Base-by-base conservation (phyloP, 1,284 basidiomycete species). In the Abortiporus biennis region DNA sequence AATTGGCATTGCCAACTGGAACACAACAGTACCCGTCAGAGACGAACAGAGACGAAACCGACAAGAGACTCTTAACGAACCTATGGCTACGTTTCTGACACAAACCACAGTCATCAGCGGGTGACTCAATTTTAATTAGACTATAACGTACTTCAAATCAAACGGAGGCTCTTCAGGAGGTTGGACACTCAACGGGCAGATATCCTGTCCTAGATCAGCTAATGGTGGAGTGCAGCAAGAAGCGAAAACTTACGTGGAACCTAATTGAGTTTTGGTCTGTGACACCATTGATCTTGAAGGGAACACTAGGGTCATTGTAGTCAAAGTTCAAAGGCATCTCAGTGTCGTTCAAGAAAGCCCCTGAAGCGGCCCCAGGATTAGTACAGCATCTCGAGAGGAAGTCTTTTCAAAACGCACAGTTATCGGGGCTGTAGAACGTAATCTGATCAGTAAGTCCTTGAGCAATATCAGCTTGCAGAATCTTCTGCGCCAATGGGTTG, bases 401-500 rank as follows among this genome's bases (percentile, higher is more conserved):
- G n/a, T 8, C 36, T 23, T 20, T 11, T 31, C 20, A 6, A 33
- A 12, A 17, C 69, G 38, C 44, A 78, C 77, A 78, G 47, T 77
- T 76, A 44, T 69, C 67, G 6, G 68, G 60, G 5, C 69, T 59
- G 50, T 78, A 79, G 58, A 70, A 72, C 0, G 61, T 54, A 22
- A 66, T 51, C 1, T 45, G 35, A 21, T 50, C 56, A 38, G 65
- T 61, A n/a, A 72, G 49, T 0, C 67, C 66, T 16, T 69, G 61
- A 2, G 61, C 63, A 32, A 80, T 78, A 47, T 73, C 69, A 3
- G 66, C 64, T 13, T 66, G 64, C 2, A 80, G 58, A 33, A 80
- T 77, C 56, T 74, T 78, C 50, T 75, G 67, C 3, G 78, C 78
- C 1, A 81, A 63, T 5, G 67, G 59, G 49, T 74, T 79, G 2